A percentile compares a stretch with the other conserved stretches of the same genome.
phyloP scores from a whole-genome alignment of 2,329 filamentous ascomycete genomes.

The Sclerotiophoma versabilis region DNA sequence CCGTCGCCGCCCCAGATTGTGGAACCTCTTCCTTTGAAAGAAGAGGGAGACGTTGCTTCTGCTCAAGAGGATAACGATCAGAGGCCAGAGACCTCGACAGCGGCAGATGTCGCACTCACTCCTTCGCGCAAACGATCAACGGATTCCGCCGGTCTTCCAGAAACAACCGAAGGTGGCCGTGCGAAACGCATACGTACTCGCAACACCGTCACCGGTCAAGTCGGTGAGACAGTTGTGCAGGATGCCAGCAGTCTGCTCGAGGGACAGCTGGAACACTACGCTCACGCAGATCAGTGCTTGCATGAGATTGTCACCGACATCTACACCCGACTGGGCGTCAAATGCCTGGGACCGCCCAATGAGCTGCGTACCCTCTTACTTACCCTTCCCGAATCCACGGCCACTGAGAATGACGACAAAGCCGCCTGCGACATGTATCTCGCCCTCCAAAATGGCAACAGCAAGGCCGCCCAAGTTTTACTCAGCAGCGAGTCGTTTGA shows the following conservation, averaged over 20 bases:
- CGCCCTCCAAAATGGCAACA: conserved; percentile 46
- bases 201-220: conserved; percentile 61
- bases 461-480: conserved; percentile 56
- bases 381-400: conserved; percentile 16
- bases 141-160: conserved; percentile 65
- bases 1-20: conserved; percentile 7
- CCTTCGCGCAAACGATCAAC: conserved; percentile 66
- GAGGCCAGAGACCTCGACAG: conserved; percentile 20
- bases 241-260: conserved; percentile 63
- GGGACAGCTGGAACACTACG: conserved; percentile 60
- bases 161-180: conserved; percentile 63
- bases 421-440: conserved; percentile 54
- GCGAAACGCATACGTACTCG: conserved; percentile 68
- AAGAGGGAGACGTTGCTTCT: neutral
- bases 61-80: conserved; percentile 29
- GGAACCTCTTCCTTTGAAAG: neutral
- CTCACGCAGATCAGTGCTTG: conserved; percentile 64
- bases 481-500: conserved; percentile 59
- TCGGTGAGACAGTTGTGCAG: conserved; percentile 56
- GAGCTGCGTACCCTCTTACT: conserved; percentile 41
- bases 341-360: conserved; percentile 54
- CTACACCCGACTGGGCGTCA: conserved; percentile 60
- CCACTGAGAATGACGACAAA: conserved; percentile 34
- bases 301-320: conserved; percentile 62
- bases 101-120: conserved; percentile 45